Base-by-base conservation (phyloP, 768 basidiomycete genomes). In the Psilocybe cubensis region DNA sequence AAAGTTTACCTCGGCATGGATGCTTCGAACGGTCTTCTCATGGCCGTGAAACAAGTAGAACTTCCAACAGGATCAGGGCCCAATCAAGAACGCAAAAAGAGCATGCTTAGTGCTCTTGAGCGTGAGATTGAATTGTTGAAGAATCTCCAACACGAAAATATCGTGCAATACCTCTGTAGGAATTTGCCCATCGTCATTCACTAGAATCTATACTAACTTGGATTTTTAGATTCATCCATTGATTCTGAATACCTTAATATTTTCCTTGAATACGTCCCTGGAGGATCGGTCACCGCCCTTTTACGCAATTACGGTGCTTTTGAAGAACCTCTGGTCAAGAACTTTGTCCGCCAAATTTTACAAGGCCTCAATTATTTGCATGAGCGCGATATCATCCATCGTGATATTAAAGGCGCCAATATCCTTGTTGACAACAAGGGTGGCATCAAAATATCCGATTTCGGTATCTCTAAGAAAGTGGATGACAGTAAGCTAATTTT, bases 361-460 rank as follows among this genome's bases (percentile, higher is more conserved):
- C 85, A 87, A 48, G 95, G 95, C 10, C 81, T 98, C 52, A 84
- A 88, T 67, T 98, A 97, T 64, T 82, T 98, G 10, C 95, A 98
- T 63, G 92, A 93, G 63, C 85, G 91, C 11, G 94, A 92, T 63
- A 97, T 98, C 71, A 94, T 98, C 56, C 95, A 98, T 73, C 91
- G 95, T 10, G 97, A 99, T 68, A 99, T 99, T 79, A 99, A 99
- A 69, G 97, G 97, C 20, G 97, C 92, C 33, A 98, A 99, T 70
- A 97, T 99, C 55, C 87, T 99, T 56, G 95, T 97, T 3, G 96
- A 98, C 70, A 98, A 98, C 76, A 96, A 96, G 71, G 94, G 95
- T 17, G 94, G 95, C 9, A 89, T 97, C 76, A 98, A 98, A 71
- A 98, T 98, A 27, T 96, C 94, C 12, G 95, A 98, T 68, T 95